Evolutionary conservation across 805 yeast genomes (phyloP).

Genomic region (Kodamaea laetipori): DNA sequence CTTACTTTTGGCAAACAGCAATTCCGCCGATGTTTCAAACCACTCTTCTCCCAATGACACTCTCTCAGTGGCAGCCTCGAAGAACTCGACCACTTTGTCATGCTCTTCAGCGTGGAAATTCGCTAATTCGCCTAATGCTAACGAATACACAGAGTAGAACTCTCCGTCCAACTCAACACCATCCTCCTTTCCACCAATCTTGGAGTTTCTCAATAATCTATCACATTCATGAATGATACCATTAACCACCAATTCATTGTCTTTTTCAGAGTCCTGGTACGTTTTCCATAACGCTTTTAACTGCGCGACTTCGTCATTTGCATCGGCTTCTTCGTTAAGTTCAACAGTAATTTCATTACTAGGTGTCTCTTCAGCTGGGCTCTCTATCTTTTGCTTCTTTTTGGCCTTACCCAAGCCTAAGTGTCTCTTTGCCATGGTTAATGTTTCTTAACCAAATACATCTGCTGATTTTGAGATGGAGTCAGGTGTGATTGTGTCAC

Average conservation of each 20-base stretch:
- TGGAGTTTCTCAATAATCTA: conserved; percentile 57
- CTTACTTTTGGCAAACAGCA: conserved; percentile 56
- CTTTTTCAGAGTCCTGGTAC: conserved; percentile 55
- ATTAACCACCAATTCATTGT: conserved; percentile 65
- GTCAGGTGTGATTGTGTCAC: conserved; percentile 5
- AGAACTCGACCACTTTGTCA: conserved; percentile 53
- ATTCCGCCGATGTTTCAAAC: conserved; percentile 47
- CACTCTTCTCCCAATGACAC: conserved; percentile 56
- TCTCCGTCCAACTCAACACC: conserved; percentile 38
- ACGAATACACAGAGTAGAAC: conserved; percentile 74
- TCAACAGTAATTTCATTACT: conserved; percentile 53
- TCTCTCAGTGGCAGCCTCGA: conserved; percentile 74
- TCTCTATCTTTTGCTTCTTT: conserved; percentile 27
- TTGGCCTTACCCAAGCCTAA: conserved; percentile 41
- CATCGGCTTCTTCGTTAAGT: conserved; percentile 66
- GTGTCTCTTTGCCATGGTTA: conserved; percentile 32
- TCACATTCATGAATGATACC: conserved; percentile 95
- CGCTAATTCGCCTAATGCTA: conserved; percentile 66
- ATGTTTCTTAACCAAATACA: not conserved
- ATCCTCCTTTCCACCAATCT: conserved; percentile 13
- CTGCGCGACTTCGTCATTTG: conserved; percentile 79
- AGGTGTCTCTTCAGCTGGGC: conserved; percentile 19
- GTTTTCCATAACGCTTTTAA: conserved; percentile 71
- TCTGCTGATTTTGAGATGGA: not conserved
- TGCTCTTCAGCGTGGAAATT: conserved; percentile 52